A percentile compares a stretch with the other conserved stretches of the same genome.
Evolutionary conservation across 768 basidiomycete genomes (phyloP).

Genomic region (Cytidiella melzeri): DNA sequence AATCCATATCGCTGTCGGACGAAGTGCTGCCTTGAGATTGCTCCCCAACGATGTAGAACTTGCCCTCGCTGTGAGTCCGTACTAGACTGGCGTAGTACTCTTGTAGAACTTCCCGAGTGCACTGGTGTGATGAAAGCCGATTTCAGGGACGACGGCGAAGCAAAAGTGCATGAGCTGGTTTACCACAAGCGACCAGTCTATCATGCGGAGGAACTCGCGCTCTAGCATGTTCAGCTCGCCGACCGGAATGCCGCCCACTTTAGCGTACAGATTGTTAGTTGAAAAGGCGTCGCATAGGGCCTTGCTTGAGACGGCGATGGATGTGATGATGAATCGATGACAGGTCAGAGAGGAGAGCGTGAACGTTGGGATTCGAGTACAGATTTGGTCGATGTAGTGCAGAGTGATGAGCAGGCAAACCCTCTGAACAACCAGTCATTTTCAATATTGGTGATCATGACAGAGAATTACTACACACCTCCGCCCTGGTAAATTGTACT

Average conservation of each 20-base stretch:
- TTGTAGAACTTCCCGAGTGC: constrained; percentile 84
- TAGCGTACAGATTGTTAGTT: constrained; percentile 91
- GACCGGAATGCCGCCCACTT: constrained; percentile 91
- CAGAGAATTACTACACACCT: constrained; percentile 44
- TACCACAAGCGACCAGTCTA: constrained; percentile 94
- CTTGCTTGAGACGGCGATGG: constrained; percentile 89
- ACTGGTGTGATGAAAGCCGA: constrained; percentile 43
- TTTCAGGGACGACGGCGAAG: constrained; percentile 19
- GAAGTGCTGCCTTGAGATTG: constrained; percentile 22
- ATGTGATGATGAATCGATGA: constrained; percentile 95
- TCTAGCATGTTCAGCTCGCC: constrained; percentile 92
- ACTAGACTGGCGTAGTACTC: constrained; percentile 94
- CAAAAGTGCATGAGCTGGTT: constrained; percentile 30
- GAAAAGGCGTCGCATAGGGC: constrained; percentile 94
- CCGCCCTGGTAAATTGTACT: constrained; percentile 91
- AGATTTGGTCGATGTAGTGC: constrained; percentile 92
- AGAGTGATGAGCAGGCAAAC: constrained; percentile 76
- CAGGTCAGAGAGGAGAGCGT: constrained; percentile 94
- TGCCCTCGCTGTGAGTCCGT: constrained; percentile 67
- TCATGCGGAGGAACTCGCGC: constrained; percentile 84
- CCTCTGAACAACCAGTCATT: constrained; percentile 54
- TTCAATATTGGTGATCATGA: no score
- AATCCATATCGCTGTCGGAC: constrained; percentile 53
- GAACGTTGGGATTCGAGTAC: constrained; percentile 79
- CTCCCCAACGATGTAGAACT: constrained; percentile 46